These are phyloP conservation scores for Emericellopsis atlantica DNA, from an alignment of 2,329 filamentous ascomycete species.

Conservation along the genomic window DNA sequence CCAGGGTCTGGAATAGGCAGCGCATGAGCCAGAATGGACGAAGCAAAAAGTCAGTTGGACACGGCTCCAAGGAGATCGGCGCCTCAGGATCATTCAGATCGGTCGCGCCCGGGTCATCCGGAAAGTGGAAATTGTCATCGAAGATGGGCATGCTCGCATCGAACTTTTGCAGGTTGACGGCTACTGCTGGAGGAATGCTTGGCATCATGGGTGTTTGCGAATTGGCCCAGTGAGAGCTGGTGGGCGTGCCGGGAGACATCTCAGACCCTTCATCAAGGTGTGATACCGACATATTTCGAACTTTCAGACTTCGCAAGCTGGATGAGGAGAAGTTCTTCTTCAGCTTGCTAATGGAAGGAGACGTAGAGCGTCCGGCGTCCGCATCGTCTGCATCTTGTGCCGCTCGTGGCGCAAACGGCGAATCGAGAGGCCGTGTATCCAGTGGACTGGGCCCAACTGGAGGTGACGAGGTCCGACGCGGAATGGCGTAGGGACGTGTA, in stretches of 20 bases:
- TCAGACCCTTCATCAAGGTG: slow-evolving; percentile 46
- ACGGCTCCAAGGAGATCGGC: slow-evolving; percentile 76
- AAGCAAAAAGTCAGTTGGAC: slow-evolving; percentile 78
- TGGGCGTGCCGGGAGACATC: slow-evolving; percentile 60
- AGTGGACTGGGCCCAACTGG: slow-evolving; percentile 13
- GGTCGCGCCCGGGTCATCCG: slow-evolving; percentile 49
- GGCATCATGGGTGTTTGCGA: slow-evolving; percentile 39
- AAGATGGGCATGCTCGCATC: slow-evolving; percentile 62
- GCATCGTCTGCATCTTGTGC: slow-evolving; percentile 22
- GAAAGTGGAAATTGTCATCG: slow-evolving; percentile 68
- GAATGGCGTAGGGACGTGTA: slow-evolving; percentile 2
- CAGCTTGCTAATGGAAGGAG: slow-evolving; percentile 36
- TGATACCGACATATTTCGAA: slow-evolving; percentile 59
- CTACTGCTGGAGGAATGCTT: slow-evolving; percentile 54
- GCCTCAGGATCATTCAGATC: slow-evolving; percentile 49
- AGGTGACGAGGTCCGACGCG: slow-evolving; percentile 6
- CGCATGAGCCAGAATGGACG: slow-evolving; percentile 98
- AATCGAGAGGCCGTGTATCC: slow-evolving; percentile 12
- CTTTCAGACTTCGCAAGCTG: slow-evolving; percentile 58
- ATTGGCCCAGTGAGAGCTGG: slow-evolving; percentile 52
- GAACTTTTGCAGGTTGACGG: slow-evolving; percentile 45
- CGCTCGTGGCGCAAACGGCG: slow-evolving; percentile 18
- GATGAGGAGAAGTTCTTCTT: slow-evolving; percentile 60
- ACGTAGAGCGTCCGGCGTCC: slow-evolving; percentile 30
- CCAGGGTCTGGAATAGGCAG: slow-evolving; percentile 82